Evolutionary conservation across 1,139 yeast species (phyloP), one percentile per base, ranked within the genome.

Genomic region (Sugiyamaella neomexicana): DNA sequence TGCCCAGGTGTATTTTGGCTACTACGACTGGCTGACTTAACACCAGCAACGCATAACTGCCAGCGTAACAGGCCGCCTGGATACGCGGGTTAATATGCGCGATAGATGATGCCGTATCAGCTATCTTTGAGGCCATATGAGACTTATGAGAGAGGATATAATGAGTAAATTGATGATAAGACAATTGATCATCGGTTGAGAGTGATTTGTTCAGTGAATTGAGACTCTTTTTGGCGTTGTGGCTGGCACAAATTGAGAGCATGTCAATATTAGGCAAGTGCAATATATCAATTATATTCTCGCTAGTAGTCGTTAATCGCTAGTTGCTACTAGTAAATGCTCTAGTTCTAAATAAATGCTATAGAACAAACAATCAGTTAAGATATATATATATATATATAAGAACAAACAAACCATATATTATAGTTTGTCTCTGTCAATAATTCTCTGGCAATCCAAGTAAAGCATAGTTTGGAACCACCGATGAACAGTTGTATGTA

Each of bases 381-480:
- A 38, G 41, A 16, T 5, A 36, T n/a, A 36, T 36, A 29, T 23
- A 40, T n/a, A 27, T 5, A n/a, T n/a, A n/a, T n/a, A n/a, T 27
- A 37, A 37, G 6, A 46, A 15, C 25, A 39, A 46, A 7, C 13
- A 39, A 29, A 39, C 38, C 44, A 29, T 23, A 40, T n/a, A 27
- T 5, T 10, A 13, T 15, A 41, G 20, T 27, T 13, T 27, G 15
- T 10, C 10, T 7, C 37, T 17, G 34, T 20, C 38, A 50, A 53
- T 60, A 62, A 51, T 53, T 58, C 57, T 68, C 72, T 17, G 69
- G 58, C 25, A 68, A 59, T 7, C 72, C 72, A 38, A 65, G 54
- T 6, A 62, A 55, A 8, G 49, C 58, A 50, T 58, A 68, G 52
- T 67, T 68, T 2, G 70, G 66, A 15, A 64, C 58, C 2, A 60